Conservation (phyloP, 768 basidiomycete species). For the Tremella fuciformis region DNA sequence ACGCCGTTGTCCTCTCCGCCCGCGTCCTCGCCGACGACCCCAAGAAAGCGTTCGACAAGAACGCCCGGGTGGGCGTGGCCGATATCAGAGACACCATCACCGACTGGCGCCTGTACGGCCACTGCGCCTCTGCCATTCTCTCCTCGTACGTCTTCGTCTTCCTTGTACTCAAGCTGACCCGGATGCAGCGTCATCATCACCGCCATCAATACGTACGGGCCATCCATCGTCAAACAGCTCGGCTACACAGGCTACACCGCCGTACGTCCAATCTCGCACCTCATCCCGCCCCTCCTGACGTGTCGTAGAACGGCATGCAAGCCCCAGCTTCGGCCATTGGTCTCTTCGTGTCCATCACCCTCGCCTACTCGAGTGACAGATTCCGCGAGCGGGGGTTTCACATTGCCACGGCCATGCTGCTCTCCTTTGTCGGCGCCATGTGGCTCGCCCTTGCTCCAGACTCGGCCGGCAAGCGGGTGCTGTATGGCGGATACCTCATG, state of each 20-base stretch:
- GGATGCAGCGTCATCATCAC: slow-evolving; percentile 18
- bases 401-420: slow-evolving; percentile 17
- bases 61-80: slow-evolving; percentile 1
- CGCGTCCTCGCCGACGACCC: slow-evolving; percentile 16
- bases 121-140: slow-evolving; percentile 20
- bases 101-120: slow-evolving; percentile 22
- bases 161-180: not conserved
- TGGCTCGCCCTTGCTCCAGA: slow-evolving; percentile 22
- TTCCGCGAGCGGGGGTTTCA: slow-evolving; percentile 17
- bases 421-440: slow-evolving; percentile 19
- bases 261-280: not conserved
- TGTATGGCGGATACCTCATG: slow-evolving; percentile 26
- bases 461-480: slow-evolving; percentile 15
- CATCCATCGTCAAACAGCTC: slow-evolving; percentile 17
- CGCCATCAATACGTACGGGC: slow-evolving; percentile 24
- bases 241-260: slow-evolving; percentile 24
- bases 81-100: slow-evolving; percentile 19
- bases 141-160: slow-evolving; percentile 18
- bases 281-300: not conserved
- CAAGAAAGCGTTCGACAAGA: slow-evolving; percentile 9
- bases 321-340: slow-evolving; percentile 24
- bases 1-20: slow-evolving; percentile 17
- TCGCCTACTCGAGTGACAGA: slow-evolving; percentile 16
- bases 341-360: slow-evolving; percentile 19
- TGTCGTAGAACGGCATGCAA: slow-evolving; percentile 21